Percentiles rank a stretch among this genome's conserved stretches.
Evolutionary conservation across 208 protist species (phyloP).

Genomic region (Leishmania tropica): DNA sequence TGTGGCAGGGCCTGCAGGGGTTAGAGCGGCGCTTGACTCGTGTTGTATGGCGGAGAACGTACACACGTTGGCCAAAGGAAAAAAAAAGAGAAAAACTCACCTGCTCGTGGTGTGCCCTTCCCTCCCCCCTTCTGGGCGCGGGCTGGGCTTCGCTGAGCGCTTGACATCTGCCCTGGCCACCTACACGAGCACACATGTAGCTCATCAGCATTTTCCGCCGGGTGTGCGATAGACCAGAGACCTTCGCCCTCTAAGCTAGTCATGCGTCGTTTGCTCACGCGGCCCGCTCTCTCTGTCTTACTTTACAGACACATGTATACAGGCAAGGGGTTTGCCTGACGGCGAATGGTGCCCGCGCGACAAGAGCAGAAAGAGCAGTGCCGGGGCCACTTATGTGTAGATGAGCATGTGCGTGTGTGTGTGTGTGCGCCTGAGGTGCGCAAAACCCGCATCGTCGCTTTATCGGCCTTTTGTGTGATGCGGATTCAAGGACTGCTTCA

Average conservation of each 20-base stretch:
- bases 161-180: not conserved
- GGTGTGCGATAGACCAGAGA: not conserved
- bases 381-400: not conserved
- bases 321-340: not conserved
- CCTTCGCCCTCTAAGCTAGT: not conserved
- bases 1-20: not conserved
- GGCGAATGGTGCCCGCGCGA: not conserved
- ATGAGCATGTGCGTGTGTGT: not conserved
- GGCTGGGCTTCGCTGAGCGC: not conserved
- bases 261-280: not conserved
- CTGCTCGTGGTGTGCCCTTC: not conserved
- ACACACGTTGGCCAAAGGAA: not conserved
- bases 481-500: not conserved
- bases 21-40: not conserved
- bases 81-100: not conserved
- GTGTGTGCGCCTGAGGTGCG: not conserved
- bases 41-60: not conserved
- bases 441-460: not conserved
- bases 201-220: not conserved
- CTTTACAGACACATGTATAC: not conserved
- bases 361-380: not conserved
- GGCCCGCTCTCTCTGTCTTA: not conserved
- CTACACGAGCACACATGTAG: not conserved
- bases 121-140: not conserved
- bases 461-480: not conserved